These are phyloP conservation scores for Pichia sporocuriosa DNA, from an alignment of 805 yeast species.

Conservation along the genomic window DNA sequence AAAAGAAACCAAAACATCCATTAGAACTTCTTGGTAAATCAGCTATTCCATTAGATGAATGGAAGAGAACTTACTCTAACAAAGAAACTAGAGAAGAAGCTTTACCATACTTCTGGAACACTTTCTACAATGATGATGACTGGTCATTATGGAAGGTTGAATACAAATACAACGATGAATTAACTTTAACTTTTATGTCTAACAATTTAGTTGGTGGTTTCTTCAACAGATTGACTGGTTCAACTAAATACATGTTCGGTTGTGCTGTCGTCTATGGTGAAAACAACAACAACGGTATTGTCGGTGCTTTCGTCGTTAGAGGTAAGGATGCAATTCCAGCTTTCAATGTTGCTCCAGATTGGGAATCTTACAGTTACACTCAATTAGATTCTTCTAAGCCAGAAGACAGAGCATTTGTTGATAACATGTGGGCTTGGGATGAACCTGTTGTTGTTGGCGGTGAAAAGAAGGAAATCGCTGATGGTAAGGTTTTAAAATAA, in stretches of 20 bases:
- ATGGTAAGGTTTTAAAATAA: constrained; percentile 96
- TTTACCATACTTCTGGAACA: constrained; percentile 95
- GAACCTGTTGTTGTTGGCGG: constrained; percentile 81
- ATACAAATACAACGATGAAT: constrained; percentile 96
- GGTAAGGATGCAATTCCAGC: constrained; percentile 91
- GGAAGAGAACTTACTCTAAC: constrained; percentile 96
- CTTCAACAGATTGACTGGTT: constrained; percentile 89
- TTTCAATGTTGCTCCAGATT: constrained; percentile 97
- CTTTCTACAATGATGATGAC: constrained; percentile 83
- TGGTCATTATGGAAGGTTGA: constrained; percentile 94
- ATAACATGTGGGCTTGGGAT: constrained; percentile 98
- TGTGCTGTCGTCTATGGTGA: constrained; percentile 93
- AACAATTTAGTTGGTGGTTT: constrained; percentile 97
- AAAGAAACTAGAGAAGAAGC: constrained; percentile 93
- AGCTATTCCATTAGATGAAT: constrained; percentile 70
- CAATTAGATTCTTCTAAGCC: constrained; percentile 74
- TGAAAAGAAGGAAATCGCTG: constrained; percentile 80
- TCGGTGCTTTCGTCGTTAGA: constrained; percentile 91
- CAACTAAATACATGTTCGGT: constrained; percentile 93
- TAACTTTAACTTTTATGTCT: constrained; percentile 95
- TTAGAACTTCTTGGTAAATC: constrained; percentile 74
- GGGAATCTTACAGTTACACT: constrained; percentile 87
- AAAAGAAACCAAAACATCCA: constrained; percentile 87
- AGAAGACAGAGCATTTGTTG: constrained; percentile 71
- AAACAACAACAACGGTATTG: constrained; percentile 96